A percentile compares a stretch with the other conserved stretches of the same genome.
phyloP scores from a whole-genome alignment of 2,329 filamentous ascomycete species.

The Diaporthe longicolla region DNA sequence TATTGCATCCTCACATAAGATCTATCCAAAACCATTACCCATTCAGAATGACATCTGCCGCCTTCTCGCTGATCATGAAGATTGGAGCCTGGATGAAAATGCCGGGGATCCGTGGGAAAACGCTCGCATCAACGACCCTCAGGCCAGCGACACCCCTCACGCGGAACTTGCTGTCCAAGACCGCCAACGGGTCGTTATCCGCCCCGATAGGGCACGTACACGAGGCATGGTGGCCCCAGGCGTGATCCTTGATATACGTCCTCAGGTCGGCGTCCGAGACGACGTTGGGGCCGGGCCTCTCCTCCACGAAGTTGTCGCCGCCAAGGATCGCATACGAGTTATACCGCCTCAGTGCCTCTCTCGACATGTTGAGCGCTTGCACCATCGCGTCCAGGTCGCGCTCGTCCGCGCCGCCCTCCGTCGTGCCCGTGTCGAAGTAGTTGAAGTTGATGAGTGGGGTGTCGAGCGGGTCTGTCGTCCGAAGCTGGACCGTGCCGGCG shows the following conservation, averaged over 20 bases:
- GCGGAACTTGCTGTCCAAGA: conserved; percentile 66
- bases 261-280: conserved; percentile 22
- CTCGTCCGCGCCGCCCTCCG: conserved; percentile 50
- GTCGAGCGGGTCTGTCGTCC: conserved; percentile 74
- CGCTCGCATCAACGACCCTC: conserved; percentile 69
- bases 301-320: conserved; percentile 22
- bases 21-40: neutral
- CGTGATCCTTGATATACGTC: conserved; percentile 18
- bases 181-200: conserved; percentile 45
- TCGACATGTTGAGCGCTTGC: conserved; percentile 66
- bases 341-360: conserved; percentile 68
- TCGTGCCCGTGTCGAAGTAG: conserved; percentile 63
- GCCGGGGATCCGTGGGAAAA: conserved; percentile 63
- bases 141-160: conserved; percentile 66
- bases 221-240: conserved; percentile 34
- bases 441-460: conserved; percentile 74
- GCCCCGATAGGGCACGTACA: conserved; percentile 36
- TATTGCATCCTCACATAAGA: no score
- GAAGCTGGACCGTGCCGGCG: conserved; percentile 73
- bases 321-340: conserved; percentile 51
- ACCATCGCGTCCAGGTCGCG: conserved; percentile 61
- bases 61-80: conserved; percentile 61
- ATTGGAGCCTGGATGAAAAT: conserved; percentile 56
- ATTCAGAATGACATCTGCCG: conserved; percentile 65
- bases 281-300: conserved; percentile 8